A percentile compares a stretch with the other conserved stretches of the same genome.
These are phyloP conservation scores for Filobasidium floriforme DNA, from an alignment of 768 basidiomycete genomes.

Conservation along the genomic window DNA sequence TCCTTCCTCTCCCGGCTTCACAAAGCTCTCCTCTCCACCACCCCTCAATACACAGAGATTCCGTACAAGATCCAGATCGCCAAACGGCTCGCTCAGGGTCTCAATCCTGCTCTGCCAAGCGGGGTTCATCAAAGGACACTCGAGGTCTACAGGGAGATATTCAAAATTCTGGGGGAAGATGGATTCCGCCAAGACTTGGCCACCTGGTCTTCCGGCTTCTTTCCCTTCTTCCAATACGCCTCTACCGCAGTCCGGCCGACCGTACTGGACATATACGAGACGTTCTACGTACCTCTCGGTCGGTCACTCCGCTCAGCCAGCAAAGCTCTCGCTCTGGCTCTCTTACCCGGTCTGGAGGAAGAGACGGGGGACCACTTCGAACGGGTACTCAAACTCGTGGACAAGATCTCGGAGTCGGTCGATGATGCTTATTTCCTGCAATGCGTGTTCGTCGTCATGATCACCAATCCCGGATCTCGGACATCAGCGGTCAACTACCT, in stretches of 20 bases:
- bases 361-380: slow-evolving; percentile 98
- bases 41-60: slow-evolving; percentile 86
- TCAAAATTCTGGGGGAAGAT: slow-evolving; percentile 86
- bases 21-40: slow-evolving; percentile 74
- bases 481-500: slow-evolving; percentile 83
- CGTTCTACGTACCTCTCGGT: slow-evolving; percentile 72
- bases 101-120: slow-evolving; percentile 93
- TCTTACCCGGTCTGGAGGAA: slow-evolving; percentile 92
- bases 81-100: slow-evolving; percentile 88
- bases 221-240: slow-evolving; percentile 98
- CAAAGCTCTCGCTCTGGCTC: slow-evolving; percentile 86
- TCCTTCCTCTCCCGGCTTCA: slow-evolving; percentile 88
- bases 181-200: slow-evolving; percentile 77
- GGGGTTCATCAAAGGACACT: slow-evolving; percentile 94
- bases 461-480: slow-evolving; percentile 77
- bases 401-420: slow-evolving; percentile 72
- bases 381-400: slow-evolving; percentile 71
- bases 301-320: slow-evolving; percentile 72
- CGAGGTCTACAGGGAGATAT: slow-evolving; percentile 87
- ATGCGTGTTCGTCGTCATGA: slow-evolving; percentile 86
- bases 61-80: slow-evolving; percentile 88
- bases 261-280: slow-evolving; percentile 84
- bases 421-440: slow-evolving; percentile 87
- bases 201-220: slow-evolving; percentile 90
- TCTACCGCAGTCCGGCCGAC: slow-evolving; percentile 95